phyloP scores from a whole-genome alignment of 352 stramenopile species.

The Heterotrichella gracilis region DNA sequence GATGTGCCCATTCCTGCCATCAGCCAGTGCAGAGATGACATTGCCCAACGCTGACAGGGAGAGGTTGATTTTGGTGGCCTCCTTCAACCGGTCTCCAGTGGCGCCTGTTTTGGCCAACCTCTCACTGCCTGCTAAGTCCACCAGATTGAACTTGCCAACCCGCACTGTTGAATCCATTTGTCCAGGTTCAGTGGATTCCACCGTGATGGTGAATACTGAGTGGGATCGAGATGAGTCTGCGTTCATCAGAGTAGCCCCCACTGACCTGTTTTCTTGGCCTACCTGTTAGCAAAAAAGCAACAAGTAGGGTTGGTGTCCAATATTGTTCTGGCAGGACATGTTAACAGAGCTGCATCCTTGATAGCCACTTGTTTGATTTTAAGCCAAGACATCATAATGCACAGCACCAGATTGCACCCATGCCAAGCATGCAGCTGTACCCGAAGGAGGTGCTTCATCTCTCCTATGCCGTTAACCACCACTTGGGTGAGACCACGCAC shows the following conservation, averaged over 20 bases:
- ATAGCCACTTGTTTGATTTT: too few species aligned
- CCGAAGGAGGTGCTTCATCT: slow-evolving; percentile 65
- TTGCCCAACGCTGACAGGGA: slow-evolving; percentile 59
- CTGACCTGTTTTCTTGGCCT: slow-evolving; percentile 61
- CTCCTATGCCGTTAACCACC: slow-evolving; percentile 38
- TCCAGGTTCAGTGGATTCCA: slow-evolving; percentile 44
- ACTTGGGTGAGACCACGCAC: slow-evolving; percentile 56
- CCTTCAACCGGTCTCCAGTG: slow-evolving; percentile 54
- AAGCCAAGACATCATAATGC: too few species aligned
- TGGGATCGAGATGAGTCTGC: slow-evolving; percentile 62
- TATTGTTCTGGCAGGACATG: too few species aligned
- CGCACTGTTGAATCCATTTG: slow-evolving; percentile 39
- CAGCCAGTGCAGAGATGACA: slow-evolving; percentile 41
- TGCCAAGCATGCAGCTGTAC: too few species aligned
- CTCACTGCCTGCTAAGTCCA: slow-evolving; percentile 61
- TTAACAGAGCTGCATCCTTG: too few species aligned
- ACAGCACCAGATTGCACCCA: too few species aligned
- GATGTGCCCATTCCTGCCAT: slow-evolving; percentile 56
- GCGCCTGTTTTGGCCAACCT: slow-evolving; percentile 67
- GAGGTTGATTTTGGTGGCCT: slow-evolving; percentile 69
- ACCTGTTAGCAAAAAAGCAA: too few species aligned
- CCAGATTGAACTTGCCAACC: slow-evolving; percentile 74
- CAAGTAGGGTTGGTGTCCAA: too few species aligned
- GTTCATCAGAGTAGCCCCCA: slow-evolving; percentile 79
- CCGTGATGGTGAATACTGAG: slow-evolving; percentile 75